These are phyloP conservation scores for Jacaranda copaia DNA, from an alignment of 257 asterid genomes.

Conservation along the genomic window DNA sequence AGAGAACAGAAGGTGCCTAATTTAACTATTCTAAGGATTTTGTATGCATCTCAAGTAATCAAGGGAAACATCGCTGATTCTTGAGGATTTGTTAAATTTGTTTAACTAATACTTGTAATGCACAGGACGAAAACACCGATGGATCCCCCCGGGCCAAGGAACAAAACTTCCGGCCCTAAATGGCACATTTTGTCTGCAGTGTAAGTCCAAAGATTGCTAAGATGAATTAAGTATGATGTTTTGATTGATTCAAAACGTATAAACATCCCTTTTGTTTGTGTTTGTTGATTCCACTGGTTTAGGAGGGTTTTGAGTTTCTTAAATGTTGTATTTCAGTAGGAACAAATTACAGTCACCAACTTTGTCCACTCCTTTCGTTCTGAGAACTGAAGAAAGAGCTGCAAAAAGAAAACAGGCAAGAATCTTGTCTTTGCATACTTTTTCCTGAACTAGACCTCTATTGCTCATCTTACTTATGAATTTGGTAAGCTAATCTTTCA, in stretches of 20 bases:
- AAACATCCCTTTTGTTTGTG: neutral
- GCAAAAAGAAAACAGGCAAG: constrained; percentile 91
- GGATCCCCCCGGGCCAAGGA: constrained; percentile 58
- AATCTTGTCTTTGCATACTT: neutral
- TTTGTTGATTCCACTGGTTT: neutral
- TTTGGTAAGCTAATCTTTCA: neutral
- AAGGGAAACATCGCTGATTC: neutral
- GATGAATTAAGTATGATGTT: too few relatives aligned
- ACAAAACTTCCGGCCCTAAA: constrained; percentile 76
- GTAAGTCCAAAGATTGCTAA: constrained; percentile 54
- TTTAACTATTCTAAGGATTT: constrained; percentile 8
- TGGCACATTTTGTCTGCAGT: constrained; percentile 83
- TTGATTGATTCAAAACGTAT: neutral
- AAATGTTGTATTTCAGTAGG: constrained; percentile 51
- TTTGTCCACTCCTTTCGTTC: constrained; percentile 67
- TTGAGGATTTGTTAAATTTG: neutral
- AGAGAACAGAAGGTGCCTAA: constrained; percentile 58
- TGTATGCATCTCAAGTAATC: neutral
- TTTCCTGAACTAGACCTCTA: too few relatives aligned
- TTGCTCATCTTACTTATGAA: too few relatives aligned
- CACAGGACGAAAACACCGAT: constrained; percentile 70
- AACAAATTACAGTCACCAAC: constrained; percentile 80
- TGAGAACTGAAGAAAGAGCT: constrained; percentile 97
- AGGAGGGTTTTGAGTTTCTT: constrained; percentile 23
- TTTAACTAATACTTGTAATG: constrained; percentile 16